Evolutionary conservation across 2,329 filamentous ascomycete species (phyloP), one percentile per base, ranked within the genome.

Genomic region (Elsinoe ampelina): DNA sequence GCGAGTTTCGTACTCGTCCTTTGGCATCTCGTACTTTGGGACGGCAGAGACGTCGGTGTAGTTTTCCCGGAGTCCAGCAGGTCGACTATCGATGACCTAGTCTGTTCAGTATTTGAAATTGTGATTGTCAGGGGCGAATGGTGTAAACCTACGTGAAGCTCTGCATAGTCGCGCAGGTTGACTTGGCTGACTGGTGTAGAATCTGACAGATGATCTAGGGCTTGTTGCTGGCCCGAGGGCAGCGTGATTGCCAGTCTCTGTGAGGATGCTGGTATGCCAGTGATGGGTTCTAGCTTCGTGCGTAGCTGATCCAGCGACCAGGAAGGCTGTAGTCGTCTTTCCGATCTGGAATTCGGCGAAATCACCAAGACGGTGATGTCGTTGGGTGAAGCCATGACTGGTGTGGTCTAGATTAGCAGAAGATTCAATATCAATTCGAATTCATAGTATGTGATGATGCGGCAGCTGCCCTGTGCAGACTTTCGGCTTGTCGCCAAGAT

Each of bases 261-360:
- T 59, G 80, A 83, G 30, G 80, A 80, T 10, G 91, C 87, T 13
- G 93, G 92, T 36, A 97, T 84, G 60, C 93, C 93, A 1, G 92
- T 97, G 72, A 97, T 85, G 60, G 89, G 86, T 72, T 97, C 92
- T 54, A 98, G 83, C 71, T 93, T 95, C 55, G 79, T 74, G 75
- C 92, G 95, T 65, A 97, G 80, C 65, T 89, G 84, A 57, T 80
- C 78, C 67, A 98, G 86, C 60, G 85, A 86, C 93, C 93, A 98
- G 63, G 91, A 86, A 12, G 92, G 92, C 22, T 89, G 92, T 70
- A 97, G 84, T 63, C 93, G 88, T 60, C 92, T 87, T 74, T 98
- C 93, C 54, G 89, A 91, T 50, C 85, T 82, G 48, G 86, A 79
- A 71, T 86, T 87, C 59, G 89, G 84, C 54, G 87, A 92, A 60